Conservation (phyloP, 345 rosid species). For the Lepidium didymum region DNA sequence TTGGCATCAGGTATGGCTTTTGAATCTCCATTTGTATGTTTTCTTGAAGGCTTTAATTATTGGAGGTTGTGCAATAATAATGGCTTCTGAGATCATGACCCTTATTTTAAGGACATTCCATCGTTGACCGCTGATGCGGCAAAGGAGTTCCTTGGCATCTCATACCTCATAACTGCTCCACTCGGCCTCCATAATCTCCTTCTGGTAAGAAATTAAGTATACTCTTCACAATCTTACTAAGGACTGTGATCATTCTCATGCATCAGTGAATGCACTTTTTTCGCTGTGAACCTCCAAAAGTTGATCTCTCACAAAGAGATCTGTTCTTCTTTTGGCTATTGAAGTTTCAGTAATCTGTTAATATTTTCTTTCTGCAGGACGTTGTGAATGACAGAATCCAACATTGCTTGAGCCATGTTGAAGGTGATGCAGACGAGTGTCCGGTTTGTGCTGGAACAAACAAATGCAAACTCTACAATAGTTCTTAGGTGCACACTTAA, state of each 20-base stretch:
- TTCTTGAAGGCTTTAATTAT: background rate
- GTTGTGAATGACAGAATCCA: conserved; percentile 75
- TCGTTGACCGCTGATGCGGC: conserved; percentile 89
- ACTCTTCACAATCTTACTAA: background rate
- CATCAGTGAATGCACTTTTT: background rate
- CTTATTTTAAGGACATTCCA: conserved; percentile 61
- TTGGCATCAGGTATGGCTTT: conserved; percentile 66
- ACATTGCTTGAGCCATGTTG: conserved; percentile 68
- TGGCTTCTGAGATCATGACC: background rate
- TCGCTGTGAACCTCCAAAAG: background rate
- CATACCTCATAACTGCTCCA: conserved; percentile 77
- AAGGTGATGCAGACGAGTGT: conserved; percentile 72
- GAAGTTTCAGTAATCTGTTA: background rate
- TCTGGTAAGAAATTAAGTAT: conserved; percentile 45
- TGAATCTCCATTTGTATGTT: conserved; percentile 9
- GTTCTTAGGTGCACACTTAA: conserved; percentile 17
- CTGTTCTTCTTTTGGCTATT: background rate
- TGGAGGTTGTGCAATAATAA: background rate
- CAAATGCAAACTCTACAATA: conserved; percentile 68
- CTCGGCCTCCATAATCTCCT: conserved; percentile 83
- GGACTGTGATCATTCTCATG: background rate
- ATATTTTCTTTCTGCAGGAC: conserved; percentile 39
- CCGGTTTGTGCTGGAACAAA: conserved; percentile 70
- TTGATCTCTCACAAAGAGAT: background rate
- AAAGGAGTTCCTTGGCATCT: conserved; percentile 56